Percentiles rank a stretch among this genome's conserved stretches.
Conservation (phyloP, 305 asterid species). For the Fraxinus latifolia region DNA sequence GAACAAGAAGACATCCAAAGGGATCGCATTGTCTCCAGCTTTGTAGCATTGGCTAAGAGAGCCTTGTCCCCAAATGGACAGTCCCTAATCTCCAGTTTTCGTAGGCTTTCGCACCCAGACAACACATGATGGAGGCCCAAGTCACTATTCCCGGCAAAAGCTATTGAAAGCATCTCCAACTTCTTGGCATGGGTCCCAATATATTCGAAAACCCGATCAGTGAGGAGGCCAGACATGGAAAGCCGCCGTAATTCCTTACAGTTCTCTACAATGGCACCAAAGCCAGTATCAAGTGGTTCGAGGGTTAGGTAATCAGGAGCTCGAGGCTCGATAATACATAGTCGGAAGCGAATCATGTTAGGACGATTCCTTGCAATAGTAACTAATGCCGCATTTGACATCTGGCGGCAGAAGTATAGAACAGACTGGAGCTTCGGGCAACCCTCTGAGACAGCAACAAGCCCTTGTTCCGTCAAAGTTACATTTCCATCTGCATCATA, state of each 20-base stretch:
- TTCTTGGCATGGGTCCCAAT: conserved; percentile 88
- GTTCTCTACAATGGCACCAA: conserved; percentile 82
- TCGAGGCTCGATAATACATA: conserved; percentile 79
- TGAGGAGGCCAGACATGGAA: conserved; percentile 83
- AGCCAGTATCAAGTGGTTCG: conserved; percentile 88
- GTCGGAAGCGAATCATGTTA: conserved; percentile 62
- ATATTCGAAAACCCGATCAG: conserved; percentile 70
- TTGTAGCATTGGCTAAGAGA: conserved; percentile 86
- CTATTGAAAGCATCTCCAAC: conserved; percentile 92
- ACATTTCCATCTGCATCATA: conserved; percentile 71
- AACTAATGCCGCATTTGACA: conserved; percentile 81
- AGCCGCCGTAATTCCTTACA: conserved; percentile 84
- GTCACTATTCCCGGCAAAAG: conserved; percentile 96
- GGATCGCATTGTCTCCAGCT: conserved; percentile 99
- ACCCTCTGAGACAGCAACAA: conserved; percentile 82
- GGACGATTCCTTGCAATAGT: conserved; percentile 82
- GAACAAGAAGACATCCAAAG: conserved; percentile 99
- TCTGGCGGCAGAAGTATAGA: conserved; percentile 90
- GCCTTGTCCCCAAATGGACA: conserved; percentile 96
- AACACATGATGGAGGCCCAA: conserved; percentile 79
- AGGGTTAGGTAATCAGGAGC: conserved; percentile 79
- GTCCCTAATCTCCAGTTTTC: conserved; percentile 93
- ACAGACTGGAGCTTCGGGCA: conserved; percentile 93
- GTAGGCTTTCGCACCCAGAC: conserved; percentile 87
- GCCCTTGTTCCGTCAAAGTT: conserved; percentile 84